Conservation (phyloP, 1,139 yeast species). For the Debaryomyces sp. region DNA sequence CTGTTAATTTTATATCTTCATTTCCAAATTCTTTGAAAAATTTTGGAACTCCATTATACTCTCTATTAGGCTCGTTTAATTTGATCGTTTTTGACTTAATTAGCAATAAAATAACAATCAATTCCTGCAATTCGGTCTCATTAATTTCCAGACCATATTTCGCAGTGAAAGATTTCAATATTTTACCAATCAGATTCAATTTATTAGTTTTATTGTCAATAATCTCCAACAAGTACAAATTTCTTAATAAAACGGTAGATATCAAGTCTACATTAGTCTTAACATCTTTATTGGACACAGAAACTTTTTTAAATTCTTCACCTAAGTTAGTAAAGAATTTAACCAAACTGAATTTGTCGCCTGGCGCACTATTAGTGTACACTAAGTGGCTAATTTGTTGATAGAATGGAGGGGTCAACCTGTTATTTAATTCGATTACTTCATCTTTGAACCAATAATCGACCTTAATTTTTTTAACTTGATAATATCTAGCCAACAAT, state of each 20-base stretch:
- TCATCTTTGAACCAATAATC: slow-evolving; percentile 63
- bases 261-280: slow-evolving; percentile 54
- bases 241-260: slow-evolving; percentile 61
- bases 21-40: slow-evolving; percentile 37
- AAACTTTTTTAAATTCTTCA: slow-evolving; percentile 13
- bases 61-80: slow-evolving; percentile 32
- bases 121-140: slow-evolving; percentile 28
- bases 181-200: slow-evolving; percentile 60
- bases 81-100: slow-evolving; percentile 33
- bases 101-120: slow-evolving; percentile 51
- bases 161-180: slow-evolving; percentile 41
- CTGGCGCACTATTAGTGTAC: slow-evolving; percentile 21
- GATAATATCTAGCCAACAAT: slow-evolving; percentile 82
- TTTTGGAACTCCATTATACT: slow-evolving; percentile 38
- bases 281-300: slow-evolving; percentile 25
- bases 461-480: slow-evolving; percentile 66
- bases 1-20: slow-evolving; percentile 29
- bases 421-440: slow-evolving; percentile 50
- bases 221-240: slow-evolving; percentile 58
- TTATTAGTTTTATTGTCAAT: slow-evolving; percentile 45
- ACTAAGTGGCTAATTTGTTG: slow-evolving; percentile 36
- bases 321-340: slow-evolving; percentile 35
- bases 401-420: slow-evolving; percentile 47
- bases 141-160: slow-evolving; percentile 20
- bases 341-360: slow-evolving; percentile 35